A percentile compares a stretch with the other conserved stretches of the same genome.
phyloP scores from a whole-genome alignment of 192 early-diverging fungal genomes.

The Coemansia sp. region DNA sequence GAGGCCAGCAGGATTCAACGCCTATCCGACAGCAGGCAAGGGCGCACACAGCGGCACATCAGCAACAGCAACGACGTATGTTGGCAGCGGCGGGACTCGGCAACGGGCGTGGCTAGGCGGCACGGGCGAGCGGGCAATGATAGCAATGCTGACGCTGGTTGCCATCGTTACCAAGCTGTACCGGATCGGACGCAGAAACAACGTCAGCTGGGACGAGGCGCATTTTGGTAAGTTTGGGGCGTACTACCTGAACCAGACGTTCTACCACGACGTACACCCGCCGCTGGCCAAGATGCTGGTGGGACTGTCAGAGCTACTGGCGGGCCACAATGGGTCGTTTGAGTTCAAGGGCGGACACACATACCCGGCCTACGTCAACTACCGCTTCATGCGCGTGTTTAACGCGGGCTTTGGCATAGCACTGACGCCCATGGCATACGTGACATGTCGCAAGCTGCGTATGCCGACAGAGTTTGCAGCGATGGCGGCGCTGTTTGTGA shows the following conservation, averaged over 20 bases:
- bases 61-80: neutral
- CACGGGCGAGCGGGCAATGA: slow-evolving; percentile 27
- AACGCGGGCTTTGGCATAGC: slow-evolving; percentile 87
- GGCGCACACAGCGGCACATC: slow-evolving; percentile 6
- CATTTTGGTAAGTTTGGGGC: slow-evolving; percentile 79
- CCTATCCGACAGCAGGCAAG: slow-evolving; percentile 25
- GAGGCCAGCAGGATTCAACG: slow-evolving; percentile 31
- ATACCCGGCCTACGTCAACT: slow-evolving; percentile 83
- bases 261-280: slow-evolving; percentile 98
- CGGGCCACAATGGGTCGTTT: slow-evolving; percentile 84
- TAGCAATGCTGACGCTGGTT: slow-evolving; percentile 41
- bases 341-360: slow-evolving; percentile 73
- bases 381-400: slow-evolving; percentile 86
- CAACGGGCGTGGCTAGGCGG: slow-evolving; percentile 10
- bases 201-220: slow-evolving; percentile 79
- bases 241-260: slow-evolving; percentile 86
- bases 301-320: slow-evolving; percentile 78
- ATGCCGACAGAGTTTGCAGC: slow-evolving; percentile 66
- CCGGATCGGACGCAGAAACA: slow-evolving; percentile 37
- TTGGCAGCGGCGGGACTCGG: neutral
- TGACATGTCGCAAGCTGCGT: slow-evolving; percentile 75
- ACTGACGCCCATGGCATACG: slow-evolving; percentile 86
- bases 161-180: slow-evolving; percentile 39
- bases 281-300: slow-evolving; percentile 96
- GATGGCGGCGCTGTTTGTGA: slow-evolving; percentile 74